These are phyloP conservation scores for Candolleomyces eurysporus DNA, from an alignment of 768 basidiomycete species.

Conservation along the genomic window DNA sequence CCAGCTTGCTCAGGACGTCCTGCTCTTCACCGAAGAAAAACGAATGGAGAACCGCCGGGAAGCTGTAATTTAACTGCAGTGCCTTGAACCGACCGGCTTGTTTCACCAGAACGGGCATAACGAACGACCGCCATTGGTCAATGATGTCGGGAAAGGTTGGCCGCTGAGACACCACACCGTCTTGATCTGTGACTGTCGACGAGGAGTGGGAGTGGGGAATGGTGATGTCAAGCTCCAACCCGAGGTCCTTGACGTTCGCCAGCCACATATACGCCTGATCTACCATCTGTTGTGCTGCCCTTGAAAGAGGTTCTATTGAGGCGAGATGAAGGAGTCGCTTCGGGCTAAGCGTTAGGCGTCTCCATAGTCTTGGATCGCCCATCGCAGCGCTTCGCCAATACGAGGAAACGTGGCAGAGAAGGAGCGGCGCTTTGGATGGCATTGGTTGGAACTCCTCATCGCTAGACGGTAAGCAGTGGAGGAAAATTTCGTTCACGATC, in stretches of 20 bases:
- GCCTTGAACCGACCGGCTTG: conserved; percentile 2
- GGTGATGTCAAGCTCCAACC: neutral
- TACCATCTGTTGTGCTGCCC: neutral
- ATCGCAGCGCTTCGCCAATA: conserved; percentile 41
- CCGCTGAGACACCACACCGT: neutral
- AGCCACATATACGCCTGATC: conserved; percentile 2
- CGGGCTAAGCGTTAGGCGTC: conserved; percentile 4
- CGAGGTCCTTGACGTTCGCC: conserved; percentile 4
- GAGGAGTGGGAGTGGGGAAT: neutral
- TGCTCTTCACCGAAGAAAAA: neutral
- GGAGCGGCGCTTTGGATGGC: conserved; percentile 24
- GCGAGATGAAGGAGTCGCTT: conserved; percentile 1
- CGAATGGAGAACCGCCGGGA: neutral
- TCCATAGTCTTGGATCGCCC: conserved; percentile 36
- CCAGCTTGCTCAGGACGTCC: neutral
- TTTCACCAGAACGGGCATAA: conserved; percentile 1
- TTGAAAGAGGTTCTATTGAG: neutral
- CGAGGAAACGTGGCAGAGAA: conserved; percentile 36
- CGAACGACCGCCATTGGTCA: neutral
- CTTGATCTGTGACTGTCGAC: neutral
- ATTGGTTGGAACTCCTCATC: neutral
- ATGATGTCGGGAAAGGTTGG: neutral
- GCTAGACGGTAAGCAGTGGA: conserved; percentile 1
- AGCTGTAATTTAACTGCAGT: conserved; percentile 2
- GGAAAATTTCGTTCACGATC: conserved; percentile 8